Conservation (phyloP, 768 basidiomycete genomes). For the Lentinula aciculospora region DNA sequence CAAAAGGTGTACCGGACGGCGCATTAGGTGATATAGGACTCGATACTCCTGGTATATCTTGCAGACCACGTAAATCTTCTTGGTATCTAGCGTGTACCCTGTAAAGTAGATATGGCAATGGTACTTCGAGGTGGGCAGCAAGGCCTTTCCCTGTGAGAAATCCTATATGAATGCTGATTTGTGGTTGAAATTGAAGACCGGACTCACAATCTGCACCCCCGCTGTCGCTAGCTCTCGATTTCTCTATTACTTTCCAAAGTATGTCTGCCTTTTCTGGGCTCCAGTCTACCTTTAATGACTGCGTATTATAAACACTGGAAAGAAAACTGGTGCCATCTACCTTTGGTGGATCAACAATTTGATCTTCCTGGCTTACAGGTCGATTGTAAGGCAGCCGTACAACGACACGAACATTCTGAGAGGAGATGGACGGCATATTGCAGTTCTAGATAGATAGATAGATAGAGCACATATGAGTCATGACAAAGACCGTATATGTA, state of each 20-base stretch:
- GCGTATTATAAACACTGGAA: too few relatives aligned
- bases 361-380: constrained; percentile 56
- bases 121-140: constrained; percentile 73
- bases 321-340: constrained; percentile 34
- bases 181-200: constrained; percentile 4
- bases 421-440: constrained; percentile 25
- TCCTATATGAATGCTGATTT: neutral
- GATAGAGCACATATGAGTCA: neutral
- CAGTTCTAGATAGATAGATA: neutral
- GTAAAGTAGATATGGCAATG: constrained; percentile 80
- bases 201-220: constrained; percentile 75
- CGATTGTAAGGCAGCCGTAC: constrained; percentile 77
- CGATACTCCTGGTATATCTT: constrained; percentile 62
- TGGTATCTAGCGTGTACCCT: constrained; percentile 81
- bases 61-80: constrained; percentile 75
- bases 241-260: constrained; percentile 83
- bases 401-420: constrained; percentile 58
- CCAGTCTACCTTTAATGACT: constrained; percentile 78
- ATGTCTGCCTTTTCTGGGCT: constrained; percentile 77
- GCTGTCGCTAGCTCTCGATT: constrained; percentile 66
- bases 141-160: constrained; percentile 71
- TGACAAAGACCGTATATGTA: too few relatives aligned
- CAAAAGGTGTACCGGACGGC: constrained; percentile 19
- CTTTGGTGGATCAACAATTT: constrained; percentile 47
- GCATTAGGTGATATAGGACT: constrained; percentile 36